Conservation (phyloP, 164 flowering plant species). For the Tinospora cordifolia region DNA sequence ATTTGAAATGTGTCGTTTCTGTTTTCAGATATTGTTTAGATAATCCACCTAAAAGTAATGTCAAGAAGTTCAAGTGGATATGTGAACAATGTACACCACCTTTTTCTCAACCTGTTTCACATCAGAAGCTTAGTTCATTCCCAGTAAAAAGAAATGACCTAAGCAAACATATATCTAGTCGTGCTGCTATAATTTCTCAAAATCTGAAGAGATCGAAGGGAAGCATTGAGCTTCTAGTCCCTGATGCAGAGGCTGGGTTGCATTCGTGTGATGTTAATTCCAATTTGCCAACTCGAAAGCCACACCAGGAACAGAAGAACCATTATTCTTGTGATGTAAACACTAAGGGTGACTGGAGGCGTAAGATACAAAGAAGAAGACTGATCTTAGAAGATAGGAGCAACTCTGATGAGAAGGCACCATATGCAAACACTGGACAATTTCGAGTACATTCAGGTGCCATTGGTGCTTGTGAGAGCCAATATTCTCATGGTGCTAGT, state of each 20-base stretch:
- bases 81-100: constrained; percentile 38
- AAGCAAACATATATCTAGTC: not conserved
- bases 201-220: not conserved
- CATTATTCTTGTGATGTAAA: not conserved
- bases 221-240: not conserved
- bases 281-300: not conserved
- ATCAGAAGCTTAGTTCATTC: not conserved
- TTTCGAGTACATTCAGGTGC: not conserved
- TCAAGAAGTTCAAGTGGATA: constrained; percentile 32
- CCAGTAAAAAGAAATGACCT: constrained; percentile 8
- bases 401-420: not conserved
- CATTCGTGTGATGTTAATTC: not conserved
- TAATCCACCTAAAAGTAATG: constrained; percentile 18
- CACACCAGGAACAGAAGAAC: too few relatives aligned
- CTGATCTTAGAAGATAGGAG: not conserved
- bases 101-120: constrained; percentile 8
- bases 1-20: not conserved
- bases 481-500: not conserved
- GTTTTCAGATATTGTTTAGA: constrained; percentile 43
- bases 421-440: too few relatives aligned
- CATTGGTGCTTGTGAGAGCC: not conserved
- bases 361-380: not conserved
- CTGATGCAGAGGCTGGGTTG: constrained; percentile 10
- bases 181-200: not conserved
- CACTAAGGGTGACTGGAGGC: too few relatives aligned